phyloP scores from a whole-genome alignment of 2,329 filamentous ascomycete species.

The Verticillium longisporum region DNA sequence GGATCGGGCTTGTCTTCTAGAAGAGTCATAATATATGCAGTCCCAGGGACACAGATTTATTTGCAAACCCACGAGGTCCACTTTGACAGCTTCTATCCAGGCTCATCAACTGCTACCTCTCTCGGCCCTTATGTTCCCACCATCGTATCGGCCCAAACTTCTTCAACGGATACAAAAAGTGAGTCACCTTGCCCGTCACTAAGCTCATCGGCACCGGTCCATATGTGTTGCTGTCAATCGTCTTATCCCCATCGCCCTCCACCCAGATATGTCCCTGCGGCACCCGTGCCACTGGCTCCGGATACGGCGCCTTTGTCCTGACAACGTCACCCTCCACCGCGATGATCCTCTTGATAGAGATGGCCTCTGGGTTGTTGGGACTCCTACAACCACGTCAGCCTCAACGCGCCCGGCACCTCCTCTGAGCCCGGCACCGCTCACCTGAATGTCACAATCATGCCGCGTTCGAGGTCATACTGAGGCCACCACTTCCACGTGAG shows the following conservation, averaged over 20 bases:
- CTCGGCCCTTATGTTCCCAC: constrained; percentile 40
- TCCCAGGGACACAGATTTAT: no score
- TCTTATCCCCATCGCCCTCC: constrained; percentile 77
- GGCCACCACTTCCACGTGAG: constrained; percentile 54
- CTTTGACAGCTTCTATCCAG: no score
- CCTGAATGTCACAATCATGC: constrained; percentile 70
- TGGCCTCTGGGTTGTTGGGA: constrained; percentile 61
- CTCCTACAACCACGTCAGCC: neutral
- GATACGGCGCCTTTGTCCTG: constrained; percentile 55
- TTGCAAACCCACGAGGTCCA: no score
- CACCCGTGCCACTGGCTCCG: constrained; percentile 51
- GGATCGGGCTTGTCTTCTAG: no score
- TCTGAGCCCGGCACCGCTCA: constrained; percentile 17
- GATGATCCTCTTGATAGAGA: constrained; percentile 76
- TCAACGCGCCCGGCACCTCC: constrained; percentile 1
- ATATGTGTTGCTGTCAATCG: constrained; percentile 81
- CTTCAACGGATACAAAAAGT: constrained; percentile 62
- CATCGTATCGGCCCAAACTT: constrained; percentile 52
- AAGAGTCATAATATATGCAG: no score
- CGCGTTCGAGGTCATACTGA: constrained; percentile 52
- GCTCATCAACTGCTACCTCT: constrained; percentile 15
- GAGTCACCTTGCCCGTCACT: constrained; percentile 67
- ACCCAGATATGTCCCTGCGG: constrained; percentile 90
- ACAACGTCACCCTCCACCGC: constrained; percentile 76
- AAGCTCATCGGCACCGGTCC: constrained; percentile 74